Percentiles rank a stretch among this genome's conserved stretches.
phyloP scores from a whole-genome alignment of 805 yeast genomes.

The Yamadazyma phyllophila region DNA sequence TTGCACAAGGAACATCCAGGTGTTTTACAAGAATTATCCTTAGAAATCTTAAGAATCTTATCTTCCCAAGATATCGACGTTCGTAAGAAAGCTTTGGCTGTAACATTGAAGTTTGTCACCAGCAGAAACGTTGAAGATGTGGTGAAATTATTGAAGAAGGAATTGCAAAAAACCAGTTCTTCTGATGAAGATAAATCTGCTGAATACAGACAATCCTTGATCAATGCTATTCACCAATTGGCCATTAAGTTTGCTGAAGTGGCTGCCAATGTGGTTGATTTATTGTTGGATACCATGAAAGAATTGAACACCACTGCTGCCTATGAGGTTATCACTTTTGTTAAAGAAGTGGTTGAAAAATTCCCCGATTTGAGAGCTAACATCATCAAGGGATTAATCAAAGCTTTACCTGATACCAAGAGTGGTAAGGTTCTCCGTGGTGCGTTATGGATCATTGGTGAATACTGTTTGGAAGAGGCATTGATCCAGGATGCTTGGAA shows the following conservation, averaged over 20 bases:
- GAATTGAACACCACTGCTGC: slow-evolving; percentile 86
- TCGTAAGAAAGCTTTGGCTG: slow-evolving; percentile 80
- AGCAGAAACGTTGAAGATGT: slow-evolving; percentile 93
- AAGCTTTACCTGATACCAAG: slow-evolving; percentile 62
- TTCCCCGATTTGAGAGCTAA: slow-evolving; percentile 74
- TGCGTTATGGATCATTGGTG: slow-evolving; percentile 95
- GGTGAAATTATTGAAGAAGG: slow-evolving; percentile 87
- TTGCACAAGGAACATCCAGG: slow-evolving; percentile 77
- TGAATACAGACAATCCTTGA: slow-evolving; percentile 86
- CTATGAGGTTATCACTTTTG: slow-evolving; percentile 83
- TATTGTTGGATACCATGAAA: slow-evolving; percentile 79
- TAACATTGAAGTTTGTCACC: slow-evolving; percentile 76
- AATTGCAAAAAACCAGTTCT: slow-evolving; percentile 69
- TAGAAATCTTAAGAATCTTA: slow-evolving; percentile 83
- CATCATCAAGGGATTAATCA: slow-evolving; percentile 62
- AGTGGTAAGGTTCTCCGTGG: slow-evolving; percentile 92
- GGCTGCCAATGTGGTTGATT: slow-evolving; percentile 85
- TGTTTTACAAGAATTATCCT: slow-evolving; percentile 72
- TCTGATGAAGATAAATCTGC: slow-evolving; percentile 75
- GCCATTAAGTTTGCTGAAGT: slow-evolving; percentile 88
- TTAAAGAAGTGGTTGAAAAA: slow-evolving; percentile 91
- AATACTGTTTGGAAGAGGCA: slow-evolving; percentile 69
- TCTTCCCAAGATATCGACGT: slow-evolving; percentile 90
- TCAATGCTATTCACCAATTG: slow-evolving; percentile 82
- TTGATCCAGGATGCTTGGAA: slow-evolving; percentile 86